These are phyloP conservation scores for Cladosporium oxysporum DNA, from an alignment of 2,329 filamentous ascomycete genomes.

Conservation along the genomic window DNA sequence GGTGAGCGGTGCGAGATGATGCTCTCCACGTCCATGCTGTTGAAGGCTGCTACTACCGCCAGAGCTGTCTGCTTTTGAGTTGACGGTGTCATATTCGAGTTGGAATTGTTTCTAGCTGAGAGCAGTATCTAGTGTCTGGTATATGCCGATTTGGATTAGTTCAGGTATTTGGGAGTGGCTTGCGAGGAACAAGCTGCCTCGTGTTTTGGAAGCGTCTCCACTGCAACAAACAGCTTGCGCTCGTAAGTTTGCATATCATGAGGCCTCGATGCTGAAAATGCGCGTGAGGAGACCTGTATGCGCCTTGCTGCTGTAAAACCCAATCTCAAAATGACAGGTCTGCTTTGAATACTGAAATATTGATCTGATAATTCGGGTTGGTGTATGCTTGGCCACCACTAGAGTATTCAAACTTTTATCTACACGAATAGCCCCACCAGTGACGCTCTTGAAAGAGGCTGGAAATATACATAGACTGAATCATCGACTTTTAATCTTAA, in stretches of 20 bases:
- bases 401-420: not conserved
- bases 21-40: slow-evolving; percentile 32
- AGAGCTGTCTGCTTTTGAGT: slow-evolving; percentile 35
- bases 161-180: not conserved
- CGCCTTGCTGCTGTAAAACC: not conserved
- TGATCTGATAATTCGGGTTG: not conserved
- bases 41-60: slow-evolving; percentile 36
- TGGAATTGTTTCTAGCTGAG: not conserved
- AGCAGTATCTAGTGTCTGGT: not conserved
- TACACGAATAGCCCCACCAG: not conserved
- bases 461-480: not conserved
- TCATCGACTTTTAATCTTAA: not conserved
- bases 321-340: too few species aligned
- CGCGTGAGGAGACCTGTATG: not conserved
- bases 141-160: not conserved
- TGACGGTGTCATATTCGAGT: slow-evolving; percentile 17
- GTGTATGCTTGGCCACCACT: not conserved
- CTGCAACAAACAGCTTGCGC: not conserved
- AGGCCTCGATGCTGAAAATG: not conserved
- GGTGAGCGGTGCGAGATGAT: slow-evolving; percentile 35
- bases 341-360: not conserved
- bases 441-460: not conserved
- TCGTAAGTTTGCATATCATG: not conserved
- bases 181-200: not conserved
- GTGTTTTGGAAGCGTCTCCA: not conserved